phyloP scores from a whole-genome alignment of 257 asterid genomes.

The Solanum corneliomulleri region DNA sequence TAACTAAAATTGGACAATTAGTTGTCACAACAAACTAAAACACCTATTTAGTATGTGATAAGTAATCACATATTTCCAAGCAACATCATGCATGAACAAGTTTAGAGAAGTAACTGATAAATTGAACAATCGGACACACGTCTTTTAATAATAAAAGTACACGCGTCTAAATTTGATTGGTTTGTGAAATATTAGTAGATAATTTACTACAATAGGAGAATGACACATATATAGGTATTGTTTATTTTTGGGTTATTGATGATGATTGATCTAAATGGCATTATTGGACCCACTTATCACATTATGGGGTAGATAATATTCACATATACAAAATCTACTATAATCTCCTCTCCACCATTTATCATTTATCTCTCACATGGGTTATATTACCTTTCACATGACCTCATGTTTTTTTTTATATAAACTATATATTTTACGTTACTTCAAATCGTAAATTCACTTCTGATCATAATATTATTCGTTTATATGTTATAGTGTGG shows the following conservation, averaged over 20 bases:
- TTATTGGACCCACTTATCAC: slow-evolving; percentile 20
- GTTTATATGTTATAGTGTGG: slow-evolving; percentile 18
- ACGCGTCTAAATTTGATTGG: neutral
- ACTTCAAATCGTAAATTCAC: neutral
- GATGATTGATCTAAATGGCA: neutral
- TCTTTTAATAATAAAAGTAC: no score
- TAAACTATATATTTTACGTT: no score
- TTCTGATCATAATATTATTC: neutral
- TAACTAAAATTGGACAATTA: neutral
- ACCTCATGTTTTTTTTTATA: no score
- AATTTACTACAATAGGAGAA: neutral
- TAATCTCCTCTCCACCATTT: slow-evolving; percentile 42
- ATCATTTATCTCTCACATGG: slow-evolving; percentile 34
- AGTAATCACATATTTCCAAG: neutral
- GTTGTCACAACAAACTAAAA: neutral
- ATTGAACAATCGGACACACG: neutral
- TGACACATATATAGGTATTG: neutral
- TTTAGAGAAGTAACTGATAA: neutral
- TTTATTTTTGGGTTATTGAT: neutral
- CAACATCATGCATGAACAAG: neutral
- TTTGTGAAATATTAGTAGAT: neutral
- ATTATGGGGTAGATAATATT: slow-evolving; percentile 20
- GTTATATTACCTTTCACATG: neutral
- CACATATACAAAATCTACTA: slow-evolving; percentile 19
- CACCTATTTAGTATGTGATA: neutral